Percentiles rank a stretch among this genome's conserved stretches.
Evolutionary conservation across 768 basidiomycete species (phyloP).

Genomic region (Plicaturopsis crispa): DNA sequence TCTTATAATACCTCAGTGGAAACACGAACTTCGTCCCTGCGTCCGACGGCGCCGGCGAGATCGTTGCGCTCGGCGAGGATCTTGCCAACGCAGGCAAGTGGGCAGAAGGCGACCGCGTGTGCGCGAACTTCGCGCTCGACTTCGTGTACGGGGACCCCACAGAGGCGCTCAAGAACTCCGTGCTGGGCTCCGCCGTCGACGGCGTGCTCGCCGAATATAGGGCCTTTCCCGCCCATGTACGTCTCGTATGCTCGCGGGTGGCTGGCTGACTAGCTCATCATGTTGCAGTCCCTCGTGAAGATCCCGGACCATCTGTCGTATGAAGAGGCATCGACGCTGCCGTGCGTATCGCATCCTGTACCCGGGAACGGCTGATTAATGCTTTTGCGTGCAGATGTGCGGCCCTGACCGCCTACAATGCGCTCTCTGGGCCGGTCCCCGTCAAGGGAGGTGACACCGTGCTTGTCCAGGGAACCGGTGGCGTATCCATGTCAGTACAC

Average conservation of each 20-base stretch:
- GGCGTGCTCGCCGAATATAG: constrained; percentile 51
- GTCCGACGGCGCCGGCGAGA: constrained; percentile 52
- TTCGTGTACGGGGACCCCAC: constrained; percentile 39
- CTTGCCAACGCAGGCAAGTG: constrained; percentile 38
- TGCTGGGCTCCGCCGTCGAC: constrained; percentile 38
- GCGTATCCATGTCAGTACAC: constrained; percentile 39
- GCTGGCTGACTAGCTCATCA: background rate
- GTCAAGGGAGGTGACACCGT: constrained; percentile 54
- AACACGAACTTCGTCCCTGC: constrained; percentile 26
- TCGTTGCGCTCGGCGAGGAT: constrained; percentile 34
- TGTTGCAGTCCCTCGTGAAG: constrained; percentile 34
- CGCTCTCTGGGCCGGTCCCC: constrained; percentile 38
- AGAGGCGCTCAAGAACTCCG: constrained; percentile 23
- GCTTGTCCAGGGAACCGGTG: constrained; percentile 48
- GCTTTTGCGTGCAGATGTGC: constrained; percentile 32
- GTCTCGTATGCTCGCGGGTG: constrained; percentile 2
- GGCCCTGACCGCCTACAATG: constrained; percentile 59
- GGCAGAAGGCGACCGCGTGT: constrained; percentile 51
- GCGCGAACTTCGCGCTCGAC: constrained; percentile 41
- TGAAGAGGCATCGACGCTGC: constrained; percentile 59
- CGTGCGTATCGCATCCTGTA: constrained; percentile 26
- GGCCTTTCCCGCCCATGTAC: constrained; percentile 38
- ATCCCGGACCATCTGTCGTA: constrained; percentile 52
- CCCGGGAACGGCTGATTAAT: background rate
- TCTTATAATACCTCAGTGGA: constrained; percentile 7